Evolutionary conservation across 768 basidiomycete genomes (phyloP), one percentile per base, ranked within the genome.

Genomic region (Podaxis rugospora): DNA sequence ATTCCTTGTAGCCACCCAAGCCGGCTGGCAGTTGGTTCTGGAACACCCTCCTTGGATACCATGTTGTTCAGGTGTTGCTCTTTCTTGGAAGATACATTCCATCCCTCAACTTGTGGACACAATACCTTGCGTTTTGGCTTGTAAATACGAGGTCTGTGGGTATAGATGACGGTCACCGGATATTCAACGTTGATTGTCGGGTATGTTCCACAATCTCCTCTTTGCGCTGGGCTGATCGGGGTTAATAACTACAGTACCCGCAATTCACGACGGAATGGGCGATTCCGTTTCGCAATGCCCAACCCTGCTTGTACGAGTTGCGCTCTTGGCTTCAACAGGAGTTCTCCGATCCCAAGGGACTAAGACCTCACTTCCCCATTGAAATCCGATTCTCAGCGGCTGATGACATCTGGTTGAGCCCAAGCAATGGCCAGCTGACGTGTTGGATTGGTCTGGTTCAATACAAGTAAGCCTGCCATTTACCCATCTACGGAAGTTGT

Each of bases 401-500:
- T 23, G 97, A 98, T 72, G 92, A 97, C 68, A 91, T 97, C 55
- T 98, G 93, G 93, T 79, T 99, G 35, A 93, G 91, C 70, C 97
- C 97, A 1, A 89, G 89, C 68, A 85, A 84, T 69, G 88, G 88
- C 55, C 81, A 85, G 59, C 78, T 75, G 70, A 95, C 90, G 6
- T 90, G 88, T 66, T 99, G 95, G 91, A 92, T 99, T 62, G 97
- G 97, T n/a, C 86, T 98, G 55, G 85, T 97, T n/a, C 93, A 95
- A 69, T 99, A 88, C 78, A 93, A 93, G 96, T 98, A 61, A 68
- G 91, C 75, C 5, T 18, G 7, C 46, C 28, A 25, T 46, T 16
- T 32, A 49, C 6, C 57, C 27, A 47, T 51, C 44, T 27, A 58
- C 55, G 51, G 62, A 18, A 25, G 37, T n/a, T 16, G 49, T 59